Evolutionary conservation across 2,329 filamentous ascomycete genomes (phyloP).

Genomic region (Rhytidhysteron rufulum): DNA sequence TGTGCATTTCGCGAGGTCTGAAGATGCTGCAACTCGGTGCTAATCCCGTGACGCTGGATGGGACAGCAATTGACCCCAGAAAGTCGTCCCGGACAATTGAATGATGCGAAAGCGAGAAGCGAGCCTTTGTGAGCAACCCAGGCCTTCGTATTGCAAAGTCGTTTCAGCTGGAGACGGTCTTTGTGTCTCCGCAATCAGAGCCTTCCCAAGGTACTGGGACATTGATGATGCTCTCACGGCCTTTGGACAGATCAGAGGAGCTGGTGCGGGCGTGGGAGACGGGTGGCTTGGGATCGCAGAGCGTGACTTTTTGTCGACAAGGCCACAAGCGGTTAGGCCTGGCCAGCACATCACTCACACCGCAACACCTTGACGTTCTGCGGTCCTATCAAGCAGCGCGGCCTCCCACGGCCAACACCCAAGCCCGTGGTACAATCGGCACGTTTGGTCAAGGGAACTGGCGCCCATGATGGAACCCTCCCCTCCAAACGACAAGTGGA

Average conservation of each 20-base stretch:
- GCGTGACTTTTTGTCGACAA: slow-evolving; percentile 23
- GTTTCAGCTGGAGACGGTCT: slow-evolving; percentile 28
- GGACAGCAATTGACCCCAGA: neutral
- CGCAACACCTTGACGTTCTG: slow-evolving; percentile 25
- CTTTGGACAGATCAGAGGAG: slow-evolving; percentile 3
- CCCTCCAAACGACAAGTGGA: slow-evolving; percentile 12
- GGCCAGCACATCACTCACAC: slow-evolving; percentile 37
- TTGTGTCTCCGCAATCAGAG: slow-evolving; percentile 21
- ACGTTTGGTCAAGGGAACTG: slow-evolving; percentile 28
- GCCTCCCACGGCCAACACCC: slow-evolving; percentile 31
- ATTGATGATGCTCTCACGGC: slow-evolving; percentile 10
- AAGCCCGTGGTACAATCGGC: slow-evolving; percentile 31
- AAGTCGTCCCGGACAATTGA: neutral
- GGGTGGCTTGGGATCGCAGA: slow-evolving; percentile 24
- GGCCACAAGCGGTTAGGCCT: slow-evolving; percentile 16
- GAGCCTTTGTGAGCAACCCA: neutral
- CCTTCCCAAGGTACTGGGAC: slow-evolving; percentile 20
- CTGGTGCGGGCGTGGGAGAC: slow-evolving; percentile 11
- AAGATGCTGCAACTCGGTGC: slow-evolving; percentile 15
- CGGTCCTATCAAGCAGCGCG: slow-evolving; percentile 29
- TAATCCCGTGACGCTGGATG: slow-evolving; percentile 19
- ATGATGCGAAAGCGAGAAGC: too few species aligned
- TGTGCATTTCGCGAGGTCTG: slow-evolving; percentile 31
- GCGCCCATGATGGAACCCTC: slow-evolving; percentile 11
- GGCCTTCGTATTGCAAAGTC: slow-evolving; percentile 9